Evolutionary conservation across 441 rosid species (phyloP), one percentile per base, ranked within the genome.

Genomic region (Sinapis alba): DNA sequence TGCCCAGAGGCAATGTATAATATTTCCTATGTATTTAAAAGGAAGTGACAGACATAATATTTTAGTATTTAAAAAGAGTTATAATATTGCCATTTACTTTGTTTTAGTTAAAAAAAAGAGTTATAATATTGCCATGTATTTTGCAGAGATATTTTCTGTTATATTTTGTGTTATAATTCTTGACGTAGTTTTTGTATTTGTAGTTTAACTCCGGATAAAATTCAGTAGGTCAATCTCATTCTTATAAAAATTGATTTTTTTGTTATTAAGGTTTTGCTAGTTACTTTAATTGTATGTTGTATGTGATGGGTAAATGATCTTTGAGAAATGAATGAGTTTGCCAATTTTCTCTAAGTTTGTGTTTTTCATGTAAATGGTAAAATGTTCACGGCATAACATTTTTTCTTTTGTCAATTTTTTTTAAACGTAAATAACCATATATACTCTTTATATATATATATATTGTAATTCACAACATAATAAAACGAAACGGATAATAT

Each of bases 401-500:
- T 15, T 8, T 51, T 18, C 19, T 7, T 16, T 16, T 19, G 56
- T 16, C 56, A 50, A 7, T 50, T 1, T 8, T n/a, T n/a, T n/a
- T n/a, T n/a, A n/a, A 51, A 51, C 2, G 18, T 51, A 4, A 19
- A 8, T 4, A 53, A 19, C 4, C 58, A 9, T 53, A 53, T 20
- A 53, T 10, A 10, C 16, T 56, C 5, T 56, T 5, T 41, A 24
- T 58, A n/a, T 58, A 56, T 56, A n/a, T 41, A 24, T 58, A n/a
- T 58, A 56, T 21, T 26, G 20, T n/a, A 58, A 26, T 26, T 16
- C 30, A 56, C 15, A n/a, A 26, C 11, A 26, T n/a, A 8, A 26
- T 58, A 67, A 62, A 45, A 64, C 4, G 1, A 28, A 54, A 76
- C 2, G 65, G 75, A 76, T 70, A 70, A 70, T 64, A 57, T 9